Evolutionary conservation across 1,139 yeast species (phyloP).

Genomic region (Debaryomycetaceae sp.): DNA sequence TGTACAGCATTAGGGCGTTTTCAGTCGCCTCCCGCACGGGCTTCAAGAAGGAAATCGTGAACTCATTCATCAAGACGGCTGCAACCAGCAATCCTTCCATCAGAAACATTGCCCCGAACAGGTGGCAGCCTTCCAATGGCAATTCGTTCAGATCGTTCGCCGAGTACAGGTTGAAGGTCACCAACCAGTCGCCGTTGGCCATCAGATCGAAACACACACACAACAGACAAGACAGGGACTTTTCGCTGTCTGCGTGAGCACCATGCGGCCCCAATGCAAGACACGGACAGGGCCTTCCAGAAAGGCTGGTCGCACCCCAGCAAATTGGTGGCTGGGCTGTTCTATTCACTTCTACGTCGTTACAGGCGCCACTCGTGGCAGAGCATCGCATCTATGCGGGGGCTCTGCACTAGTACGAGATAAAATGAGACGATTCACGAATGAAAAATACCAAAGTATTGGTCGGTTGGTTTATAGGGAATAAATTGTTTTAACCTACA

Average conservation of each 20-base stretch:
- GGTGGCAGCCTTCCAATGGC: slow-evolving; percentile 38
- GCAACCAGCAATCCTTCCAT: slow-evolving; percentile 1
- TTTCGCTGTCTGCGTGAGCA: not conserved
- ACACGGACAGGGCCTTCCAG: not conserved
- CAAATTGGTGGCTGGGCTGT: not conserved
- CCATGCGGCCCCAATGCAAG: not conserved
- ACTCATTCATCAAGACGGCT: slow-evolving; percentile 8
- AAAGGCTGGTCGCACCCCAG: not conserved
- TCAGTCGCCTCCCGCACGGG: slow-evolving; percentile 10
- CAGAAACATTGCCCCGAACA: slow-evolving; percentile 10
- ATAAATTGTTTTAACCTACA: too few species aligned
- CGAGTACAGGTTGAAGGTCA: slow-evolving; percentile 51
- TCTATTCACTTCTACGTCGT: not conserved
- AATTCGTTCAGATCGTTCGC: slow-evolving; percentile 51
- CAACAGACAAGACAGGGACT: not conserved
- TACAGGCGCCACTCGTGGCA: not conserved
- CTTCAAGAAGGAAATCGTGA: slow-evolving; percentile 12
- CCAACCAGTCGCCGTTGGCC: slow-evolving; percentile 50
- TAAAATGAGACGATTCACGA: not conserved
- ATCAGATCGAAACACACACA: slow-evolving; percentile 11
- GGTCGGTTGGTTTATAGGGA: not conserved
- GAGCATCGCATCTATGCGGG: too few species aligned
- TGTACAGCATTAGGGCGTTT: slow-evolving; percentile 13
- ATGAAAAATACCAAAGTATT: not conserved
- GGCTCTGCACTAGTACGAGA: not conserved